Conservation (phyloP, 495 filamentous ascomycete genomes). For the Penicillium daleae region DNA sequence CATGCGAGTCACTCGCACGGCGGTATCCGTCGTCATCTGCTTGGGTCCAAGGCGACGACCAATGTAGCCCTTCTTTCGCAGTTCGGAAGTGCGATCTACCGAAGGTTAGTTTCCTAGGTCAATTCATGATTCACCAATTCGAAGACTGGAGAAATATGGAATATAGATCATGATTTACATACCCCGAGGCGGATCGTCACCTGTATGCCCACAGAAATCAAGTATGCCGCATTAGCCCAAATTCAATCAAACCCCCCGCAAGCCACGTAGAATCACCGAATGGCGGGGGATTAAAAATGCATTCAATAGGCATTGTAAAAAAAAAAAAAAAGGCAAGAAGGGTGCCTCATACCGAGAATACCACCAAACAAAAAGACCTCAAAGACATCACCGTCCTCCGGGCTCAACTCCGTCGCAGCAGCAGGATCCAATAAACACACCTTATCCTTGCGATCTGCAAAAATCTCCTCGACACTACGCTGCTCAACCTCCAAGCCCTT, state of each 20-base stretch:
- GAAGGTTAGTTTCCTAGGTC: constrained; percentile 10
- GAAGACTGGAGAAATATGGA: background rate
- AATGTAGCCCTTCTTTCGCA: constrained; percentile 88
- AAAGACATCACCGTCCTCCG: constrained; percentile 80
- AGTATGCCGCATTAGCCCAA: constrained; percentile 11
- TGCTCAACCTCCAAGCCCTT: constrained; percentile 68
- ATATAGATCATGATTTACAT: constrained; percentile 33
- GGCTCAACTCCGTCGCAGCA: constrained; percentile 76
- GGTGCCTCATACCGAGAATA: constrained; percentile 79
- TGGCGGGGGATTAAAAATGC: background rate
- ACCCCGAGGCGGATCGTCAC: constrained; percentile 96
- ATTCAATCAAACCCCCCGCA: constrained; percentile 12
- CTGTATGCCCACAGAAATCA: constrained; percentile 44
- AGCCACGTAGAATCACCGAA: constrained; percentile 6
- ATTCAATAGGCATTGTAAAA: background rate
- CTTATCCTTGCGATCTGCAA: constrained; percentile 63
- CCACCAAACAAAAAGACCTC: constrained; percentile 95
- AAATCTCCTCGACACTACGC: constrained; percentile 77
- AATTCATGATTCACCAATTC: background rate
- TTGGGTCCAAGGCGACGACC: constrained; percentile 87
- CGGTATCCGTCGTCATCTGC: constrained; percentile 99
- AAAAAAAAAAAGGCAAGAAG: background rate
- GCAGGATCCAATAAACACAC: constrained; percentile 91
- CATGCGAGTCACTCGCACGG: constrained; percentile 88
- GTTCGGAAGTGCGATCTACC: constrained; percentile 87